Evolutionary conservation across 768 basidiomycete species (phyloP).

Genomic region (Candolleomyces aberdarensis): DNA sequence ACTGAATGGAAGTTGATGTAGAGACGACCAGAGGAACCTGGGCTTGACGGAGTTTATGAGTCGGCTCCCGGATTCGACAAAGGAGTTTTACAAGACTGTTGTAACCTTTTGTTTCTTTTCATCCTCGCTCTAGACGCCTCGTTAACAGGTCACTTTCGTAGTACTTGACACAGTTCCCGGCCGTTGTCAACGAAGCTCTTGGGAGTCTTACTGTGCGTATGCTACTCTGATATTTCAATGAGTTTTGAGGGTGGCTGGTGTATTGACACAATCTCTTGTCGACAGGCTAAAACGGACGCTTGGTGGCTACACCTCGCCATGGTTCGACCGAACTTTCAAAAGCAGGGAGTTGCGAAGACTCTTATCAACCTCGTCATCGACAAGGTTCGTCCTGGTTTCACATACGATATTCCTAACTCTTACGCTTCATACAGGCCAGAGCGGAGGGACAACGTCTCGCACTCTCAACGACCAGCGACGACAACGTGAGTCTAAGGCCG

Average conservation of each 20-base stretch:
- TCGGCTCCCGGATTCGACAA: slow-evolving; percentile 18
- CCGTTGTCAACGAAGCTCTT: slow-evolving; percentile 17
- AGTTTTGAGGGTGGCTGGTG: not conserved
- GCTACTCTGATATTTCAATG: too few relatives aligned
- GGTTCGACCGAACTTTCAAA: slow-evolving; percentile 23
- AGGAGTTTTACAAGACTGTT: slow-evolving; percentile 20
- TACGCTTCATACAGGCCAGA: slow-evolving; percentile 11
- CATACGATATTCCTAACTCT: not conserved
- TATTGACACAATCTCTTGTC: not conserved
- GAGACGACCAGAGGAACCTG: slow-evolving; percentile 23
- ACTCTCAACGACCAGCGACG: slow-evolving; percentile 17
- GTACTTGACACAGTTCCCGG: slow-evolving; percentile 20
- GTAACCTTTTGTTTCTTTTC: slow-evolving; percentile 8
- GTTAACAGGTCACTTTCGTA: slow-evolving; percentile 3
- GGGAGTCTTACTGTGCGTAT: slow-evolving; percentile 4
- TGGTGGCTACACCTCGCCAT: slow-evolving; percentile 28
- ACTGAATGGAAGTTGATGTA: not conserved
- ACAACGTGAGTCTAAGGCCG: slow-evolving; percentile 15
- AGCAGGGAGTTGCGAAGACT: slow-evolving; percentile 19
- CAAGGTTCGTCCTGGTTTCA: slow-evolving; percentile 15
- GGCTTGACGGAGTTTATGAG: slow-evolving; percentile 24
- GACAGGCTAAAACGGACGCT: slow-evolving; percentile 22
- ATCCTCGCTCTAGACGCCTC: not conserved
- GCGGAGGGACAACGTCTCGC: slow-evolving; percentile 14
- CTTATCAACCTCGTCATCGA: slow-evolving; percentile 24